Percentiles rank a stretch among this genome's conserved stretches.
Evolutionary conservation across 352 stramenopile species (phyloP).

Genomic region (Phytophthora pluvialis): DNA sequence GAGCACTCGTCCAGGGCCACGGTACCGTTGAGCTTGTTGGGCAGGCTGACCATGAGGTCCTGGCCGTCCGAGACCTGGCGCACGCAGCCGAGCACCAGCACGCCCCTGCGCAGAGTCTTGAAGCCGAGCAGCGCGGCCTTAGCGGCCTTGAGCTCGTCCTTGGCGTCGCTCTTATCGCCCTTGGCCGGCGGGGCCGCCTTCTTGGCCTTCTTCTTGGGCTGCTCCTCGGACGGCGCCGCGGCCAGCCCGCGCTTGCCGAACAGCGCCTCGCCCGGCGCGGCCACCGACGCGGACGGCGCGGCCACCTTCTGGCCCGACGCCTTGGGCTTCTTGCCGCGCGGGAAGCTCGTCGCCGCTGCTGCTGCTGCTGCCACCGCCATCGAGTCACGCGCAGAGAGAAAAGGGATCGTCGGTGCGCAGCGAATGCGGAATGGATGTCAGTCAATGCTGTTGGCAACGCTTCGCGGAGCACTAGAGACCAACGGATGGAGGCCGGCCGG

Average conservation of each 20-base stretch:
- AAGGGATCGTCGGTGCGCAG: not conserved
- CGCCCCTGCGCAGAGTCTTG: slow-evolving; percentile 70
- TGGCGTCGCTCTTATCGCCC: not conserved
- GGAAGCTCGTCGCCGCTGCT: slow-evolving; percentile 64
- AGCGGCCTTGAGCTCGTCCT: slow-evolving; percentile 42
- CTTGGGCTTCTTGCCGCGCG: slow-evolving; percentile 69
- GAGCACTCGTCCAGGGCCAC: slow-evolving; percentile 81
- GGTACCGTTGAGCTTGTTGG: slow-evolving; percentile 95
- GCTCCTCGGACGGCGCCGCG: slow-evolving; percentile 27
- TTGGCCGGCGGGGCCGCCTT: slow-evolving; percentile 19
- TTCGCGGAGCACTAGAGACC: slow-evolving; percentile 9
- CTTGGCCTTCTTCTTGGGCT: slow-evolving; percentile 38
- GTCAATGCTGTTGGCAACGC: slow-evolving; percentile 17
- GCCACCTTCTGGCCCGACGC: slow-evolving; percentile 41
- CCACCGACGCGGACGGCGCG: slow-evolving; percentile 33
- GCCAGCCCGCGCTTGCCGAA: slow-evolving; percentile 82
- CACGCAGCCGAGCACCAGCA: slow-evolving; percentile 89
- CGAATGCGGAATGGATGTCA: slow-evolving; percentile 16
- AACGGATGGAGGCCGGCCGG: slow-evolving; percentile 3
- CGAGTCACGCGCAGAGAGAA: not conserved
- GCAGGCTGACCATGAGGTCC: slow-evolving; percentile 89
- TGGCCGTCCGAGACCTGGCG: slow-evolving; percentile 87
- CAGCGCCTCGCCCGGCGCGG: slow-evolving; percentile 44
- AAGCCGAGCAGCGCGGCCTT: slow-evolving; percentile 64
- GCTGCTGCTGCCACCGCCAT: slow-evolving; percentile 25